Base-by-base conservation (phyloP, 768 basidiomycete genomes). In the Pisolithus tinctorius region DNA sequence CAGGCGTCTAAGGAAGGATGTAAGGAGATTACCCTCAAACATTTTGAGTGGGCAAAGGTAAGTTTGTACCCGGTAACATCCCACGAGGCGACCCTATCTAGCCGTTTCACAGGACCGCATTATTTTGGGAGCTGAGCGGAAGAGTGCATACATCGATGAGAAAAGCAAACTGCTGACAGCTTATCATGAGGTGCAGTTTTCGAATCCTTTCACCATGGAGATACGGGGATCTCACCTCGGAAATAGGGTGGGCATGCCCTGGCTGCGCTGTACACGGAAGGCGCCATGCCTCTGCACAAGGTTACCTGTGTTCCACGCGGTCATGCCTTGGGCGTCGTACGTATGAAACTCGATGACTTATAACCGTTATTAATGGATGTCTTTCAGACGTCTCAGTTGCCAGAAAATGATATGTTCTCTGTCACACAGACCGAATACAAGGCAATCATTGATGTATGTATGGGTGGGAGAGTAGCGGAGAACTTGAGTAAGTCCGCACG, bases 11-110 rank as follows among this genome's bases (percentile, higher is more conserved):
- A 89, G 61, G 90, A 97, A 58, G 82, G 79, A 7, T 85, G 81
- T 40, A 76, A 72, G 45, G 77, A 81, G 54, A 93, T 99, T 6
- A 70, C 69, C 23, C 67, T 88, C 53, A 82, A 77, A 56, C 93
- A 99, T 66, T 89, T 98, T 64, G 95, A 98, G 72, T 99, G 96
- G 96, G 96, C 96, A 11, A 96, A 91, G 76, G 92, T 88, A 53
- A 47, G 62, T 50, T n/a, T 13, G 30, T 41, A 25, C 7, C 53
- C 23, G 26, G 10, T 16, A 38, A 23, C 36, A 39, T 9, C 31
- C 9, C 26, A 31, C n/a, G 3, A 10, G 25, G 10, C 14, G 11
- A 9, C n/a, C 20, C 53, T 25, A 47, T 44, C 48, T 25, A 48
- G 53, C 36, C 9, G 25, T 6, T 13, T n/a, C 42, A 25, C 58